phyloP scores from a whole-genome alignment of 164 flowering plant genomes.

The Magnolia officinalis region DNA sequence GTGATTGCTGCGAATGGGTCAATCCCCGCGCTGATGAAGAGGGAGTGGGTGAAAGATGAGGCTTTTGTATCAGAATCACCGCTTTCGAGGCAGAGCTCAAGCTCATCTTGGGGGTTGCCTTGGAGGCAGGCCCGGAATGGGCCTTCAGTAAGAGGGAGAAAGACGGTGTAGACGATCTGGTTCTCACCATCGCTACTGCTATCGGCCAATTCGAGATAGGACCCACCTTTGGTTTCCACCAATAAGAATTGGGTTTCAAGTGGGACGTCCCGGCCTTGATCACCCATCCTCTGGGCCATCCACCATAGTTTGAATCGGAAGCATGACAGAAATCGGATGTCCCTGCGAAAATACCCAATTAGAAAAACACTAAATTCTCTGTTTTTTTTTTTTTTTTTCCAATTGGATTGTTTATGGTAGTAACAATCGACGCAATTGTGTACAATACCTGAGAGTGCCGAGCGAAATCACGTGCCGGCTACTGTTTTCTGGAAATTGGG shows the following conservation, averaged over 20 bases:
- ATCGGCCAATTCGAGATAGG: conserved; percentile 36
- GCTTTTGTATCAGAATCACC: conserved; percentile 66
- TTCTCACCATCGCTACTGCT: conserved; percentile 21
- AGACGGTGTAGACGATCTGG: conserved; percentile 56
- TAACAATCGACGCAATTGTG: neutral
- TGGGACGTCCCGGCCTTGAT: conserved; percentile 66
- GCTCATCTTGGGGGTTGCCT: conserved; percentile 63
- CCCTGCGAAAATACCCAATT: conserved; percentile 15
- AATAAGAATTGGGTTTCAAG: conserved; percentile 87
- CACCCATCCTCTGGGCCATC: conserved; percentile 96
- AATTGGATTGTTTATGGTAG: neutral
- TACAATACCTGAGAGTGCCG: conserved; percentile 47
- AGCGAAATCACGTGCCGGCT: conserved; percentile 69
- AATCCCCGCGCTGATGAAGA: conserved; percentile 59
- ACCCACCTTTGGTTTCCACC: conserved; percentile 55
- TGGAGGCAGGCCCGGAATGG: conserved; percentile 72
- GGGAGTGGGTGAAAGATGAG: conserved; percentile 55
- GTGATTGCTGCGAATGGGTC: conserved; percentile 71
- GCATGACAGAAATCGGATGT: conserved; percentile 71
- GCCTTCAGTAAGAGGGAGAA: conserved; percentile 86
- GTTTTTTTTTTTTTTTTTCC: neutral
- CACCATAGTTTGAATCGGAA: conserved; percentile 96
- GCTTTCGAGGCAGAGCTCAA: conserved; percentile 82
- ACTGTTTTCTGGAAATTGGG: conserved; percentile 44
- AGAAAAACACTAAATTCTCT: neutral